Conservation (phyloP, 2,329 filamentous ascomycete species). For the Fusarium sp. region DNA sequence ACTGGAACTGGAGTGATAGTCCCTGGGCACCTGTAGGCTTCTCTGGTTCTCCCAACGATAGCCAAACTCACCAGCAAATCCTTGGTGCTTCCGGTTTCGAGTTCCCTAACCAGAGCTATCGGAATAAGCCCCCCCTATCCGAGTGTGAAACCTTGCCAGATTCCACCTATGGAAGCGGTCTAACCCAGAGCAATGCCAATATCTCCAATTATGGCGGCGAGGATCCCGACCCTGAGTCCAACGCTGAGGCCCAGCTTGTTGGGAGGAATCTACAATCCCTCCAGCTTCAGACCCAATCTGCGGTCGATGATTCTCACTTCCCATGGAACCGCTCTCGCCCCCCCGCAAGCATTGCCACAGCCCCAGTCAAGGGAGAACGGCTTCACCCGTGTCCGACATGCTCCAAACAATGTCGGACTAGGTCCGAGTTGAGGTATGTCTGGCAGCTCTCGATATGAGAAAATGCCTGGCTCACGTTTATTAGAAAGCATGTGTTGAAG, state of each 20-base stretch:
- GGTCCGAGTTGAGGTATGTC: slow-evolving; percentile 66
- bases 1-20: slow-evolving; percentile 45
- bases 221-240: slow-evolving; percentile 53
- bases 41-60: slow-evolving; percentile 28
- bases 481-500: slow-evolving; percentile 79
- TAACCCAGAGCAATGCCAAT: slow-evolving; percentile 57
- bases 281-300: slow-evolving; percentile 25
- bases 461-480: slow-evolving; percentile 31
- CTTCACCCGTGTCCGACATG: slow-evolving; percentile 55
- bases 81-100: slow-evolving; percentile 27
- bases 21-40: slow-evolving; percentile 57
- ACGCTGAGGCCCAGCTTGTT: slow-evolving; percentile 38
- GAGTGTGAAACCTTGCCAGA: slow-evolving; percentile 57
- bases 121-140: slow-evolving; percentile 47
- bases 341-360: slow-evolving; percentile 32
- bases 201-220: slow-evolving; percentile 59
- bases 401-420: slow-evolving; percentile 57
- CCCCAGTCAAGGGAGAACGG: slow-evolving; percentile 22
- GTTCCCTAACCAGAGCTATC: slow-evolving; percentile 38
- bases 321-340: slow-evolving; percentile 18
- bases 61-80: slow-evolving; percentile 44
- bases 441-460: not conserved
- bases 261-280: slow-evolving; percentile 50
- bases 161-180: slow-evolving; percentile 59
- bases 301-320: not conserved